phyloP scores from a whole-genome alignment of 257 asterid species.

The Solanum chilense region DNA sequence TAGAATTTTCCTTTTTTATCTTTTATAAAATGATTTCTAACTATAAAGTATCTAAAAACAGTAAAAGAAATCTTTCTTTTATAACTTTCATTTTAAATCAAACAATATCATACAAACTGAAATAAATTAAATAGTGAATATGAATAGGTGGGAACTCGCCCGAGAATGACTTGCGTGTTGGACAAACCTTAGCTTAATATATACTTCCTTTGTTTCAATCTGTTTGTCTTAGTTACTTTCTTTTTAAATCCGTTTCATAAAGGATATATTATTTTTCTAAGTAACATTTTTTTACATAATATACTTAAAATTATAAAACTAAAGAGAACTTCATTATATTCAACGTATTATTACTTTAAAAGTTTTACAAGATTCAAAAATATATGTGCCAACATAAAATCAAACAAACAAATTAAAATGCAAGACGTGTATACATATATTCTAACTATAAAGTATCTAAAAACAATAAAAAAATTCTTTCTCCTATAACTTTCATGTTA shows the following conservation, averaged over 20 bases:
- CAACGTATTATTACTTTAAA: neutral
- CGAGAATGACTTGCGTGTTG: too few relatives aligned
- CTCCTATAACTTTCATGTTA: too few relatives aligned
- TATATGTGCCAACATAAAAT: fast-evolving
- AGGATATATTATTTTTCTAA: too few relatives aligned
- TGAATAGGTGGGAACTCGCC: too few relatives aligned
- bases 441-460: neutral
- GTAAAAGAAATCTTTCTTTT: neutral
- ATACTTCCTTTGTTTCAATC: neutral
- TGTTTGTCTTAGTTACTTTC: neutral
- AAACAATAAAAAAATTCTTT: too few relatives aligned
- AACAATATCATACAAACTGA: too few relatives aligned
- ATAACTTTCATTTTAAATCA: neutral
- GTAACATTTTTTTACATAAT: too few relatives aligned
- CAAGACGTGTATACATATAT: too few relatives aligned
- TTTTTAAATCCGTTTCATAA: neutral
- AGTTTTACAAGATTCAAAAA: neutral
- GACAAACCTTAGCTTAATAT: too few relatives aligned
- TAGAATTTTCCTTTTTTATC: neutral
- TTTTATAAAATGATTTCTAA: neutral
- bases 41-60: too few relatives aligned
- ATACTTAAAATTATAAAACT: too few relatives aligned
- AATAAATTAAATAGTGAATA: too few relatives aligned
- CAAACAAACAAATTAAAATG: neutral
- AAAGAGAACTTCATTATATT: neutral